Conservation (phyloP, 2,329 filamentous ascomycete genomes). For the Talaromyces sp. region DNA sequence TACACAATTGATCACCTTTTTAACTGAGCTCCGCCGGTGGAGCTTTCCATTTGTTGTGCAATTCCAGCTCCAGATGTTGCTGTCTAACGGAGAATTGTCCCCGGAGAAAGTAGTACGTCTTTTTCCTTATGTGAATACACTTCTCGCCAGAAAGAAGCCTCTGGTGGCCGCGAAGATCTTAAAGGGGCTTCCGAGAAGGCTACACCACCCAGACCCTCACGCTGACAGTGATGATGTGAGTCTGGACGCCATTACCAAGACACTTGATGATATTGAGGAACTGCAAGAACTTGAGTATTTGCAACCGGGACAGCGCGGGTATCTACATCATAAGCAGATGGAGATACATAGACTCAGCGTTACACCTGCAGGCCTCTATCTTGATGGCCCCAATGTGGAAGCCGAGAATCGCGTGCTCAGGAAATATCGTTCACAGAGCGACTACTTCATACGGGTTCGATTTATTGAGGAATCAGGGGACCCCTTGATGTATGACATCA, state of each 20-base stretch:
- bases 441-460: slow-evolving; percentile 26
- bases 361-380: slow-evolving; percentile 56
- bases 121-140: slow-evolving; percentile 42
- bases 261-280: slow-evolving; percentile 44
- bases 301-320: slow-evolving; percentile 12
- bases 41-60: slow-evolving; percentile 53
- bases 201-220: slow-evolving; percentile 56
- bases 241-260: slow-evolving; percentile 39
- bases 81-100: slow-evolving; percentile 60
- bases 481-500: slow-evolving; percentile 22
- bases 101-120: slow-evolving; percentile 53
- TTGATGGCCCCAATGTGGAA: slow-evolving; percentile 57
- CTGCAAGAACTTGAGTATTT: slow-evolving; percentile 14
- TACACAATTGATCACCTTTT: slow-evolving; percentile 18
- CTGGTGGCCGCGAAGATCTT: slow-evolving; percentile 54
- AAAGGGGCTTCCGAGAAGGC: slow-evolving; percentile 50
- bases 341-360: slow-evolving; percentile 56
- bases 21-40: slow-evolving; percentile 8
- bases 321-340: slow-evolving; percentile 37
- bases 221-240: slow-evolving; percentile 45
- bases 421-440: slow-evolving; percentile 26
- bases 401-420: slow-evolving; percentile 30
- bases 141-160: slow-evolving; percentile 28
- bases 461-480: slow-evolving; percentile 29
- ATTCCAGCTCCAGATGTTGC: slow-evolving; percentile 63